Evolutionary conservation across 345 rosid species (phyloP), one percentile per base, ranked within the genome.

Genomic region (Arabidopsis thaliana): DNA sequence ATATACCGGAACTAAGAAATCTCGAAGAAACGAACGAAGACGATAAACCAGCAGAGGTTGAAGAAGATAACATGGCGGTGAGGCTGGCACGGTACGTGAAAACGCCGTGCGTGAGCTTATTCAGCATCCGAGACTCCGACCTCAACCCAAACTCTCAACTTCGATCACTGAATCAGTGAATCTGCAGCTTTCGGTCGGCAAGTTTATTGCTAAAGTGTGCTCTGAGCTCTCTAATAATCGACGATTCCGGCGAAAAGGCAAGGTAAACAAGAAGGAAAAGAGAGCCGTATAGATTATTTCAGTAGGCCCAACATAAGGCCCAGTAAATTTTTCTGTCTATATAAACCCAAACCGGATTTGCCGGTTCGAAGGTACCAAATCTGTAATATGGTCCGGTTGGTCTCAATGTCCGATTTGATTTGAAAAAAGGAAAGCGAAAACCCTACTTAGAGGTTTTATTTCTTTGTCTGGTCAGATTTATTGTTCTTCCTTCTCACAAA

Each of bases 61-160:
- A 71, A 33, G 80, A 40, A 40, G 79, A 76, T 36, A 74, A 65
- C 59, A 81, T 68, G 62, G 84, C 51, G 30, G 75, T 44, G 8
- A 71, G 73, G 13, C 75, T 71, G 33, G 78, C 23, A 68, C 75
- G 71, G 55, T 74, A 10, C 28, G 65, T 52, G 59, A 72, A 59
- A 78, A 51, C 78, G 38, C 73, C 73, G 59, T 48, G 70, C 1
- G 69, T 51, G 9, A 78, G 78, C 23, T 72, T 72, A 1, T 60
- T 78, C 9, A 72, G 81, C 81, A 78, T 78, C 59, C 74, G 69
- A 59, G 65, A 42, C 41, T 59, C 68, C 57, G 32, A 34, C 16
- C 48, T 51, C 51, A 53, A 48, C 32, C 25, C 60, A 4, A 24
- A 57, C 24, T 4, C 0, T 10, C 57, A 20, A 33, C 41, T 32